phyloP scores from a whole-genome alignment of 2,329 filamentous ascomycete species.

The Clarireedia sp. region DNA sequence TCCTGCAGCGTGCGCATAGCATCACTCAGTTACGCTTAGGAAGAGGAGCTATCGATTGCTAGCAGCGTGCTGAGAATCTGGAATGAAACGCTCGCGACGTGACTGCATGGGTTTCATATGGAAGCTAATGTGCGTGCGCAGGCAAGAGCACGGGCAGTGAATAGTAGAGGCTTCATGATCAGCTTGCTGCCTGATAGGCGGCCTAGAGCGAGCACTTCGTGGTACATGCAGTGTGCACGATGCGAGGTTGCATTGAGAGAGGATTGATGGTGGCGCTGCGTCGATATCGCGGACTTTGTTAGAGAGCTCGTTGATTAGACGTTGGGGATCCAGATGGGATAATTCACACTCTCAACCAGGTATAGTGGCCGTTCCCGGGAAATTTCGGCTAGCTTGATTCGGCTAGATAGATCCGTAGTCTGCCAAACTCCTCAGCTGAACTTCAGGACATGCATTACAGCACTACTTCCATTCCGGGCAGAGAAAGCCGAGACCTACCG shows the following conservation, averaged over 20 bases:
- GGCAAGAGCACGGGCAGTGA: not conserved
- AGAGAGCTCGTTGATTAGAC: not conserved
- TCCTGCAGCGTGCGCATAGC: conserved; percentile 9
- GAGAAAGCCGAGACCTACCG: no score
- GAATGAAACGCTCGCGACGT: conserved; percentile 13
- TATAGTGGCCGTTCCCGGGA: no score
- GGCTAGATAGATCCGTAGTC: no score
- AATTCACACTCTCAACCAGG: no score
- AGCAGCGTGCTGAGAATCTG: conserved; percentile 13
- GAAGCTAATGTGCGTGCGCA: not conserved
- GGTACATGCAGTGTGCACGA: conserved; percentile 7
- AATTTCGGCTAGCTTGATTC: no score
- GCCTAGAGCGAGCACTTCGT: not conserved
- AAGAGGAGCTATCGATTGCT: conserved; percentile 9
- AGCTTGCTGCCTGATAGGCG: not conserved
- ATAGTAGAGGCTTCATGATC: not conserved
- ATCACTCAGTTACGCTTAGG: conserved; percentile 4
- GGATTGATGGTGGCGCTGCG: not conserved
- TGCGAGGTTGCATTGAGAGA: conserved; percentile 5
- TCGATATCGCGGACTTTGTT: not conserved
- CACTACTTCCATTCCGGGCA: no score
- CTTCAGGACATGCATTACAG: no score
- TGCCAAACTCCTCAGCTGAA: no score
- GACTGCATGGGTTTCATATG: conserved; percentile 6
- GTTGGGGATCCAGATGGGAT: no score